Conservation (phyloP, 164 flowering plant species). For the Liquidambar formosana region DNA sequence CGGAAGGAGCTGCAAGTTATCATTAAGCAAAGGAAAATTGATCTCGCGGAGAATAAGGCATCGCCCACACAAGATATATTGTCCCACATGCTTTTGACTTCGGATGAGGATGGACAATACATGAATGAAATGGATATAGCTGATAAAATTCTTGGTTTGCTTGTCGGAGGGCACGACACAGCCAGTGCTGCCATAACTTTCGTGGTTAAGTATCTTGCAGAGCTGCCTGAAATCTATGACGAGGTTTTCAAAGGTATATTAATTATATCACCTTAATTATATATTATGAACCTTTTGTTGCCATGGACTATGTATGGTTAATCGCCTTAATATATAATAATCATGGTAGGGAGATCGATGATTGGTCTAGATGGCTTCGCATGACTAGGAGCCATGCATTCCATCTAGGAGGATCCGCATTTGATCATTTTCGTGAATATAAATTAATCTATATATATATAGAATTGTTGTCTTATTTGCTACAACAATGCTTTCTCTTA, state of each 20-base stretch:
- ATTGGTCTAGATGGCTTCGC: no score
- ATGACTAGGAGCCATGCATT: no score
- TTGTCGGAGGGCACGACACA: conserved; percentile 1
- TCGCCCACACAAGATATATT: neutral
- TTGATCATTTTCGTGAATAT: no score
- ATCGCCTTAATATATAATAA: no score
- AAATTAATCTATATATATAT: no score
- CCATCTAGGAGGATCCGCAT: no score
- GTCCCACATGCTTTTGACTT: neutral
- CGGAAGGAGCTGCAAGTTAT: conserved; percentile 1
- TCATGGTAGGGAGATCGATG: no score
- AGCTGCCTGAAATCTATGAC: conserved; percentile 5
- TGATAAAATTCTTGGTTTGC: neutral
- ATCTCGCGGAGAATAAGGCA: neutral
- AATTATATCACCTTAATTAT: no score
- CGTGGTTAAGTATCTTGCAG: neutral
- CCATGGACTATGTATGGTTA: no score
- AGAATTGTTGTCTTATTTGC: no score
- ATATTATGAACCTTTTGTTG: no score
- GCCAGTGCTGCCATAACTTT: conserved; percentile 3
- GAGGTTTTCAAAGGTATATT: neutral
- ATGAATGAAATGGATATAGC: conserved; percentile 2
- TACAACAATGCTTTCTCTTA: no score
- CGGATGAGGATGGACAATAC: neutral
- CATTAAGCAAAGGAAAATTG: conserved; percentile 11